Base-by-base conservation (phyloP, 1,284 basidiomycete genomes). In the Inonotus hispidus region DNA sequence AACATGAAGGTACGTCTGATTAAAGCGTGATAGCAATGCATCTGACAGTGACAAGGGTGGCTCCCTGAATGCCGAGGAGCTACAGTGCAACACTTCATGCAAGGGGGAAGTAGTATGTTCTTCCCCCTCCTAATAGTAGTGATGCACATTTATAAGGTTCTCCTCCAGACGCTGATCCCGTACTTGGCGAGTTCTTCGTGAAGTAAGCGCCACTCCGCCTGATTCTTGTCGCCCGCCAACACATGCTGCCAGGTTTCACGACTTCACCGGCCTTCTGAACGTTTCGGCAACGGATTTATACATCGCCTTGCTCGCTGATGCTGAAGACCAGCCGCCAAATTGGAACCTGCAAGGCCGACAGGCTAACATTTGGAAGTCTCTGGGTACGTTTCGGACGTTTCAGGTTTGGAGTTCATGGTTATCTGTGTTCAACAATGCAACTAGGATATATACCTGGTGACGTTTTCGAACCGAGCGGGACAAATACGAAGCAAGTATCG, bases 291-390 rank as follows among this genome's bases (percentile, higher is more conserved):
- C 73, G 10, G 80, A 78, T 52, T 70, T 84, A 0, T 85, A 83
- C 66, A 73, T 70, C 37, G 82, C 82, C 0, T 71, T 85, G n/a
- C 70, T 83, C 3, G 79, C 81, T 0, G 83, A 87, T 65, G 84
- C 84, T 0, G 84, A 86, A 66, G 66, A 74, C 1, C 77, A 83
- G 61, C 79, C 85, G 6, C 75, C 78, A 1, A 80, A 86, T 65
- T 85, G 83, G 82, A 80, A 87, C 65, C 65, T 87, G 5, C 81
- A 84, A 68, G 84, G 84, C n/a, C 72, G 84, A 16, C 82, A 85
- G 65, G 79, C 76, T 1, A 74, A 81, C 66, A 71, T 78, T 1
- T 86, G 83, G 83, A 85, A 84, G 63, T 59, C 76, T 62, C 72
- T 76, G 29, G 77, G 80, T 79, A 59, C 43, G 47, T 32, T n/a